Conservation (phyloP, 345 rosid genomes). For the Corchorus capsularis region DNA sequence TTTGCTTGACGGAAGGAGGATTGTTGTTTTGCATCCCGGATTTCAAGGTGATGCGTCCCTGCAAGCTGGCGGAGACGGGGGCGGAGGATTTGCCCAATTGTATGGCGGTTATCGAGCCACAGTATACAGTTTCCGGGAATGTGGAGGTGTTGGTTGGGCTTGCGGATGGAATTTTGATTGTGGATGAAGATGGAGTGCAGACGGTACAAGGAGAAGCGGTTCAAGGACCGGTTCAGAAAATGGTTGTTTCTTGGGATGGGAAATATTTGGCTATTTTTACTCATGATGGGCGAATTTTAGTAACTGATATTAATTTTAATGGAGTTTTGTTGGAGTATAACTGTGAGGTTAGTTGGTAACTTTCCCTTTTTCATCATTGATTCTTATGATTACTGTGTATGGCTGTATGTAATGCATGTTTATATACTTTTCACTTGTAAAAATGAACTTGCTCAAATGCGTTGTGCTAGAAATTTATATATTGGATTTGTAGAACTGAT, state of each 20-base stretch:
- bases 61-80: slow-evolving; percentile 58
- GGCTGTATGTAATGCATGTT: neutral
- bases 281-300: slow-evolving; percentile 79
- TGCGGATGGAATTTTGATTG: slow-evolving; percentile 55
- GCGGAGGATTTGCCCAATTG: slow-evolving; percentile 65
- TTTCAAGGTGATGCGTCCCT: slow-evolving; percentile 63
- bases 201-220: slow-evolving; percentile 47
- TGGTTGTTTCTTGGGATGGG: slow-evolving; percentile 82
- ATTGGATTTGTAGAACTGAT: neutral
- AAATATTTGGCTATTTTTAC: slow-evolving; percentile 78
- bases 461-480: neutral
- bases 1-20: slow-evolving; percentile 82
- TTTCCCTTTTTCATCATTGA: neutral
- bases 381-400: neutral
- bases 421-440: neutral
- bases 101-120: slow-evolving; percentile 83
- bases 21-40: slow-evolving; percentile 66
- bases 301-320: slow-evolving; percentile 59
- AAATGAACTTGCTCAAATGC: neutral
- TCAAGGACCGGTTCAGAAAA: slow-evolving; percentile 72
- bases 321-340: slow-evolving; percentile 52
- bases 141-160: slow-evolving; percentile 78
- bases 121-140: slow-evolving; percentile 81
- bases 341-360: slow-evolving; percentile 64
- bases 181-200: slow-evolving; percentile 86